Evolutionary conservation across 2,329 filamentous ascomycete genomes (phyloP).

Genomic region (Triangularia verruculosa): DNA sequence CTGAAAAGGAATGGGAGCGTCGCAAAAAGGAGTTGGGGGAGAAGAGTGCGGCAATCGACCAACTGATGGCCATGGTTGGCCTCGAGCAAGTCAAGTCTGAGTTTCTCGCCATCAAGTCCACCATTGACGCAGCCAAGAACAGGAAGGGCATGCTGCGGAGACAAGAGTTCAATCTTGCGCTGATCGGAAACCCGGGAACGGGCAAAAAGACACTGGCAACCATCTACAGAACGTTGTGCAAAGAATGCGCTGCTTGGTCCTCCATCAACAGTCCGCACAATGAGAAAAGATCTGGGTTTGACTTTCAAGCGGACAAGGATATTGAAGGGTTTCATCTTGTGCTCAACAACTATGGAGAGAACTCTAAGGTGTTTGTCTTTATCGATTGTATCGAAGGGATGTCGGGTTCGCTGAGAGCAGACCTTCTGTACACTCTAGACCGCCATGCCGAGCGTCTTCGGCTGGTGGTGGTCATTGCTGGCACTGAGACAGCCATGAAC

Average conservation of each 20-base stretch:
- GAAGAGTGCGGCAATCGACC: slow-evolving; percentile 53
- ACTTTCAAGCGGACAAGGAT: slow-evolving; percentile 3
- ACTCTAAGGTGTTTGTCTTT: slow-evolving; percentile 3
- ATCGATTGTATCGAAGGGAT: slow-evolving; percentile 6
- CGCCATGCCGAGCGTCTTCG: slow-evolving; percentile 4
- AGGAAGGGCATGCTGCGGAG: slow-evolving; percentile 33
- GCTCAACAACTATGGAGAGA: not conserved
- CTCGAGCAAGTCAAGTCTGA: slow-evolving; percentile 60
- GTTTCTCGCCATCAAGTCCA: slow-evolving; percentile 55
- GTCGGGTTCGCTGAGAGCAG: not conserved
- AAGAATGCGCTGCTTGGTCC: slow-evolving; percentile 10
- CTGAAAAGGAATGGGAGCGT: slow-evolving; percentile 32
- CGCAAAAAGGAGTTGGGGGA: slow-evolving; percentile 47
- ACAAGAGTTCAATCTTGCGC: slow-evolving; percentile 47
- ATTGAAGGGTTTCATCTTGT: not conserved
- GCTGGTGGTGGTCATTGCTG: slow-evolving; percentile 10
- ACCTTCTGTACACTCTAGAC: slow-evolving; percentile 2
- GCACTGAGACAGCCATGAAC: slow-evolving; percentile 1
- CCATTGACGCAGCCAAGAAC: slow-evolving; percentile 25
- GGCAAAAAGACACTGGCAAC: slow-evolving; percentile 61
- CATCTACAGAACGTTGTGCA: slow-evolving; percentile 54
- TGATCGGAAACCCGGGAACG: slow-evolving; percentile 33
- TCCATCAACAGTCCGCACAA: not conserved
- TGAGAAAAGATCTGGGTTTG: not conserved
- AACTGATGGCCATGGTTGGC: slow-evolving; percentile 60